A percentile compares a stretch with the other conserved stretches of the same genome.
Evolutionary conservation across 208 protist species (phyloP).

Genomic region (Acanthamoeba sp.): DNA sequence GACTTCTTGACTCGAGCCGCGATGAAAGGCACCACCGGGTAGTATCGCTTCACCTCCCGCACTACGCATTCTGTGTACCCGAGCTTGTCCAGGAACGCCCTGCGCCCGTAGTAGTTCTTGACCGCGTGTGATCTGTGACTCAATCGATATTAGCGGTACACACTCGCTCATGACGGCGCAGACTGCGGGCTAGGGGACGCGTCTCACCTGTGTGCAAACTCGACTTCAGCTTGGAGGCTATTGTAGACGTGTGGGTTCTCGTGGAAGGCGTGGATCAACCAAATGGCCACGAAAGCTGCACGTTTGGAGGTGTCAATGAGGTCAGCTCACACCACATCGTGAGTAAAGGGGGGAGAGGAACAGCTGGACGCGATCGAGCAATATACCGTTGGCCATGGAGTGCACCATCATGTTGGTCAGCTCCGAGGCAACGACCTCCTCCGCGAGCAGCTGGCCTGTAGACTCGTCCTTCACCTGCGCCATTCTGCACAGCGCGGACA

Average conservation of each 20-base stretch:
- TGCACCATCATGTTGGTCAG: constrained; percentile 5
- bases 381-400: not conserved
- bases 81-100: not conserved
- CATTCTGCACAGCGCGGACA: not conserved
- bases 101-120: not conserved
- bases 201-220: not conserved
- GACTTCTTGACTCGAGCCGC: not conserved
- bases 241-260: constrained; percentile 24
- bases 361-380: not conserved
- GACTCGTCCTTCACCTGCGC: not conserved
- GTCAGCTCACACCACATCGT: too few relatives aligned
- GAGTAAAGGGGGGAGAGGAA: too few relatives aligned
- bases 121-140: not conserved
- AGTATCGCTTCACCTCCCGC: constrained; percentile 7
- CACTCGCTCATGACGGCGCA: too few relatives aligned
- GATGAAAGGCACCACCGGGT: not conserved
- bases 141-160: not conserved
- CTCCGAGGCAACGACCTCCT: not conserved
- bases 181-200: not conserved
- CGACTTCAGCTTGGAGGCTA: not conserved
- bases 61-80: not conserved
- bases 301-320: too few relatives aligned
- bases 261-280: constrained; percentile 23
- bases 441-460: not conserved
- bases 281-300: not conserved